These are phyloP conservation scores for Trapa incisa DNA, from an alignment of 345 rosid species.

Conservation along the genomic window DNA sequence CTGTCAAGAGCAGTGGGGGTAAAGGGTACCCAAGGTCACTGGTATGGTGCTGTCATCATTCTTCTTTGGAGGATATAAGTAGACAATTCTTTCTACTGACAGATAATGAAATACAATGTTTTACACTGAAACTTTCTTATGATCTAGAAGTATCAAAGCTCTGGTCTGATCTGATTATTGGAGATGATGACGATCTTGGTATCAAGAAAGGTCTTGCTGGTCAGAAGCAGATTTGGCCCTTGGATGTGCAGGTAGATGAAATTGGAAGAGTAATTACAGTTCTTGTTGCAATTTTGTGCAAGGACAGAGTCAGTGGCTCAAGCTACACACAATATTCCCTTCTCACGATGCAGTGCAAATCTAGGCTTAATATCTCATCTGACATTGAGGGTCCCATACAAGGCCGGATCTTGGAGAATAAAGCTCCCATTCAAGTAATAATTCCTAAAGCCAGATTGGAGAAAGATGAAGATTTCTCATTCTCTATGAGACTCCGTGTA, in stretches of 20 bases:
- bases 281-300: conserved; percentile 86
- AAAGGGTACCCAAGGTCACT: conserved; percentile 79
- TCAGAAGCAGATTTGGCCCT: conserved; percentile 88
- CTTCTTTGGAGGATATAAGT: conserved; percentile 25
- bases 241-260: conserved; percentile 75
- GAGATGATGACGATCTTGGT: conserved; percentile 63
- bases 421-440: conserved; percentile 77
- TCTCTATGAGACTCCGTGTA: conserved; percentile 76
- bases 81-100: conserved; percentile 58
- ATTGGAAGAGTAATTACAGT: conserved; percentile 61
- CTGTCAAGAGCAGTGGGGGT: conserved; percentile 20
- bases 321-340: conserved; percentile 92
- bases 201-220: conserved; percentile 88
- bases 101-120: conserved; percentile 68
- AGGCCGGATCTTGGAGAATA: conserved; percentile 70
- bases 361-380: conserved; percentile 29
- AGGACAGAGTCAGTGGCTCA: conserved; percentile 81
- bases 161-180: conserved; percentile 76
- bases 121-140: conserved; percentile 27
- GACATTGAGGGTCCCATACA: conserved; percentile 14
- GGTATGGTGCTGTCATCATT: conserved; percentile 37
- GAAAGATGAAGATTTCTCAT: conserved; percentile 61
- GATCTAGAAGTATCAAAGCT: conserved; percentile 38
- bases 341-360: conserved; percentile 67
- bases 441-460: conserved; percentile 97